Conservation (phyloP, 805 yeast species). For the Metschnikowia vanudenii region DNA sequence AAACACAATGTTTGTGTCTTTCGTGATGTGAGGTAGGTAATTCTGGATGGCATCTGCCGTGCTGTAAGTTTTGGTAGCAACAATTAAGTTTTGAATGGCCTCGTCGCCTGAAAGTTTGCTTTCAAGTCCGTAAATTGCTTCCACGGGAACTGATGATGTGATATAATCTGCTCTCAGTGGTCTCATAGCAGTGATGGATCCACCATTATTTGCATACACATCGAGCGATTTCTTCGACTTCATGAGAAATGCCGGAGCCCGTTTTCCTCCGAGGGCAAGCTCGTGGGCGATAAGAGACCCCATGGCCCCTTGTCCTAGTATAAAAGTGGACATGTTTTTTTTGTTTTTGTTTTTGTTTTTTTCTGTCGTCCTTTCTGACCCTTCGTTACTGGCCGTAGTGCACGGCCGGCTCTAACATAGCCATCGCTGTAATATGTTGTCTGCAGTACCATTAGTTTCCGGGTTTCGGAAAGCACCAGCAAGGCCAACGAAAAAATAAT, state of each 20-base stretch:
- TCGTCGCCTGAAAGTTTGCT: constrained; percentile 9
- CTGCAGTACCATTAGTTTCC: no score
- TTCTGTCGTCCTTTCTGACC: no score
- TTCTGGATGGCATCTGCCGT: constrained; percentile 63
- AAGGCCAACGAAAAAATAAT: no score
- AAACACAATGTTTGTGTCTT: constrained; percentile 56
- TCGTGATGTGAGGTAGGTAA: constrained; percentile 46
- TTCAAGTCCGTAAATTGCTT: constrained; percentile 22
- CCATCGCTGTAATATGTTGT: no score
- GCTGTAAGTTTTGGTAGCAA: constrained; percentile 80
- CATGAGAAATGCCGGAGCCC: constrained; percentile 36
- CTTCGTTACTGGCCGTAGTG: no score
- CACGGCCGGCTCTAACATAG: no score
- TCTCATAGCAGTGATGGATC: constrained; percentile 32
- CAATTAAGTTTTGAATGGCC: constrained; percentile 55
- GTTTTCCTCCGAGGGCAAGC: constrained; percentile 40
- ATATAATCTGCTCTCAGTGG: constrained; percentile 22
- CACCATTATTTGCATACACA: constrained; percentile 40
- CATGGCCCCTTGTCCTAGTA: constrained; percentile 55
- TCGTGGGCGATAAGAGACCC: constrained; percentile 49
- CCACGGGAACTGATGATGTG: constrained; percentile 23
- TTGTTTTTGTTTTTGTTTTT: no score
- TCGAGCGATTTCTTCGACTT: constrained; percentile 42
- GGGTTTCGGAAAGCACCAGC: no score
- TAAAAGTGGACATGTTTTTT: constrained; percentile 14